phyloP scores from a whole-genome alignment of 805 yeast species.

The Metschnikowia orientalis region DNA sequence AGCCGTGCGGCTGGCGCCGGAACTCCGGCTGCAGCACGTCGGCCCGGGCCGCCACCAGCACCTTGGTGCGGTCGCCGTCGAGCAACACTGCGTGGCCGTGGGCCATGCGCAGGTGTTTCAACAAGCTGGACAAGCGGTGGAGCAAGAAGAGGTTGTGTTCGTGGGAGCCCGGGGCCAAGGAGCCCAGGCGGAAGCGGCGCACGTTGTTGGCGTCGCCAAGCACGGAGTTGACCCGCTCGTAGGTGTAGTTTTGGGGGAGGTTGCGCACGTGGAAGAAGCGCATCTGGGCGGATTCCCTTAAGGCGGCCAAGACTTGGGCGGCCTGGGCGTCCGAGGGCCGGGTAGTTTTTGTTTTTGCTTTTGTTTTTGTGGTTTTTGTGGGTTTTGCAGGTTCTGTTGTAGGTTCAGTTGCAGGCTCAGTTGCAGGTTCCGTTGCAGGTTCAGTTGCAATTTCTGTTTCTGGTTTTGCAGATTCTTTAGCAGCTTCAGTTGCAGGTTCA shows the following conservation, averaged over 20 bases:
- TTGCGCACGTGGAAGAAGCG: constrained; percentile 24
- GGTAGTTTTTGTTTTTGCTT: not conserved
- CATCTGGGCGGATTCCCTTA: constrained; percentile 19
- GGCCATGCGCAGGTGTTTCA: constrained; percentile 22
- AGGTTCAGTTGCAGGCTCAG: no score
- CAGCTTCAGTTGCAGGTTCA: no score
- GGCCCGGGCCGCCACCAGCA: constrained; percentile 13
- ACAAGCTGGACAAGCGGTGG: constrained; percentile 23
- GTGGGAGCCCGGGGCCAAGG: constrained; percentile 17
- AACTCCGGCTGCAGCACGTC: constrained; percentile 2
- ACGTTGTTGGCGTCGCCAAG: constrained; percentile 27
- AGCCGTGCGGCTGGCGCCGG: constrained; percentile 11
- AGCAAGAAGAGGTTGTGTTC: constrained; percentile 26
- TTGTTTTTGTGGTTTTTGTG: no score
- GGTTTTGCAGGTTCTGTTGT: no score
- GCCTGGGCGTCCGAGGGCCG: constrained; percentile 9
- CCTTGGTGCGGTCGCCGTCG: constrained; percentile 13
- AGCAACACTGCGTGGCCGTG: constrained; percentile 23
- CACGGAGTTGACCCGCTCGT: constrained; percentile 55
- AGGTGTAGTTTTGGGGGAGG: constrained; percentile 47
- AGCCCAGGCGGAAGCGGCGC: constrained; percentile 7
- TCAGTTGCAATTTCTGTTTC: no score
- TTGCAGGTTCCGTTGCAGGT: no score
- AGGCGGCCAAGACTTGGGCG: constrained; percentile 11
- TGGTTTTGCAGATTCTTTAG: no score